These are phyloP conservation scores for Penicillium sp. DNA, from an alignment of 2,329 filamentous ascomycete species.

Conservation along the genomic window DNA sequence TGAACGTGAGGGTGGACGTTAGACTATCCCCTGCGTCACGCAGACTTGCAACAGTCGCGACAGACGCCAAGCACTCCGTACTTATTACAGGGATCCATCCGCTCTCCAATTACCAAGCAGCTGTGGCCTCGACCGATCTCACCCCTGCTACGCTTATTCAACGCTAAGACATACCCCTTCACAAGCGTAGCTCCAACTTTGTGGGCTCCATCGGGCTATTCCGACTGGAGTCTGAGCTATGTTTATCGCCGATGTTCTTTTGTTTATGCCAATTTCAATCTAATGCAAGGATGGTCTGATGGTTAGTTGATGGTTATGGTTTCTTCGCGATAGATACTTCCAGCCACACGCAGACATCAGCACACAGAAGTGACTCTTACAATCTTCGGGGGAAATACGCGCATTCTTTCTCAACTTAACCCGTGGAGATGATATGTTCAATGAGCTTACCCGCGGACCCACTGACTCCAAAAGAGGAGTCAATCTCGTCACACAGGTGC, in stretches of 20 bases:
- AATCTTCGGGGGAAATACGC: not conserved
- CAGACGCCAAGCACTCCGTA: not conserved
- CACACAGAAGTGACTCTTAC: not conserved
- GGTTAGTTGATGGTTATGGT: too few relatives aligned
- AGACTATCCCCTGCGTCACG: not conserved
- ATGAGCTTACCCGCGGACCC: not conserved
- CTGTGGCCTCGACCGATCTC: constrained; percentile 13
- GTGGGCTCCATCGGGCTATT: not conserved
- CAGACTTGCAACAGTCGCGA: not conserved
- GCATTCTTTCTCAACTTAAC: constrained; percentile 1
- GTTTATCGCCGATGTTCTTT: not conserved
- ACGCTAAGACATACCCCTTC: constrained; percentile 7
- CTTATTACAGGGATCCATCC: not conserved
- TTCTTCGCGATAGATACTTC: not conserved
- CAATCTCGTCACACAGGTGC: constrained; percentile 4
- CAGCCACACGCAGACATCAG: not conserved
- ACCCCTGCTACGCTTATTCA: constrained; percentile 3
- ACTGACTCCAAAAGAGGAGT: not conserved
- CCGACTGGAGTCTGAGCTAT: not conserved
- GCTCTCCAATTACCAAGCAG: constrained; percentile 14
- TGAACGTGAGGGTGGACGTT: not conserved
- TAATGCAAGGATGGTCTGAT: not conserved
- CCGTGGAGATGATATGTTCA: constrained; percentile 3
- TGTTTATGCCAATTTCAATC: not conserved
- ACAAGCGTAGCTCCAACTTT: not conserved